phyloP scores from a whole-genome alignment of 2,329 filamentous ascomycete genomes.

The Diaporthe caulivora region DNA sequence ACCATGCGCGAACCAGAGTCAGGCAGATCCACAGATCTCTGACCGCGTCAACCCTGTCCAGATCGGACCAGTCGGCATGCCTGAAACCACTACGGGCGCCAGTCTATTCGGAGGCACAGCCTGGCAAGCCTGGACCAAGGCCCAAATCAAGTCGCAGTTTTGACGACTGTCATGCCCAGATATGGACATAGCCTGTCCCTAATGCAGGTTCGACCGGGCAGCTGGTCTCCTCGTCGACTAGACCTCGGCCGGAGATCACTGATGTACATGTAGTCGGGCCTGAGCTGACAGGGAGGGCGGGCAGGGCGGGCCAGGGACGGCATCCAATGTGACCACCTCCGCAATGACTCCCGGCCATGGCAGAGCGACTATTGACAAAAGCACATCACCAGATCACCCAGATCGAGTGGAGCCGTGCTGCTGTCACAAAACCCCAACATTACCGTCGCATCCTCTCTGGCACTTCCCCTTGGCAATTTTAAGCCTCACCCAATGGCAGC shows the following conservation, averaged over 20 bases:
- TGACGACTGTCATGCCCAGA: neutral
- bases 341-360: neutral
- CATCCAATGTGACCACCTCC: constrained; percentile 14
- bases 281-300: neutral
- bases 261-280: neutral
- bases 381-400: constrained; percentile 6
- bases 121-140: neutral
- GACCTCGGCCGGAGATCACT: constrained; percentile 5
- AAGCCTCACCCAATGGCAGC: constrained; percentile 26
- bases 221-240: neutral
- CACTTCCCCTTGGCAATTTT: constrained; percentile 8
- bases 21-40: constrained; percentile 14
- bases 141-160: neutral
- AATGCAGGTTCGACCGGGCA: neutral
- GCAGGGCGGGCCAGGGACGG: neutral
- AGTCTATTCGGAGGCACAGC: constrained; percentile 1
- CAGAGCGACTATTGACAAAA: constrained; percentile 12
- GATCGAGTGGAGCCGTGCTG: neutral
- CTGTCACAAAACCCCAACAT: constrained; percentile 12
- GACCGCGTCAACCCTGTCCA: neutral
- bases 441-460: constrained; percentile 14
- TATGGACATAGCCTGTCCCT: neutral
- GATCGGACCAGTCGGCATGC: constrained; percentile 3
- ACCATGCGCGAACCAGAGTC: constrained; percentile 6
- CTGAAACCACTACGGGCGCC: constrained; percentile 14